These are phyloP conservation scores for Epichloe gansuensis DNA, from an alignment of 2,329 filamentous ascomycete genomes.

Conservation along the genomic window DNA sequence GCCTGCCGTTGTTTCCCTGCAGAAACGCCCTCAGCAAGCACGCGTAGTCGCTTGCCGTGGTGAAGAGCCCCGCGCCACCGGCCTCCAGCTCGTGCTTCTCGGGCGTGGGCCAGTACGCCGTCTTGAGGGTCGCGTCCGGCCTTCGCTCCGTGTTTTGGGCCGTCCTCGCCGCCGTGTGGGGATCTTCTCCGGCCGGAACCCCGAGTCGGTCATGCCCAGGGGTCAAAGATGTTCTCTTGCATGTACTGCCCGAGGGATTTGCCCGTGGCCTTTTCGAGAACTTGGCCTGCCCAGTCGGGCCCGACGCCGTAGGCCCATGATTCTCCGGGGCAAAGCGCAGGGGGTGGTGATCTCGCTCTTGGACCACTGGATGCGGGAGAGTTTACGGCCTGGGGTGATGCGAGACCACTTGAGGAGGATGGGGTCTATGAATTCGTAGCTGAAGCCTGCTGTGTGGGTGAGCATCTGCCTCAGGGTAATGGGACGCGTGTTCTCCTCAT, in stretches of 20 bases:
- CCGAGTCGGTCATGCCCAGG: slow-evolving; percentile 24
- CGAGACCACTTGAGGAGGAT: slow-evolving; percentile 28
- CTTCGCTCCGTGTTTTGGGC: slow-evolving; percentile 12
- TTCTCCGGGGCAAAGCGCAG: slow-evolving; percentile 31
- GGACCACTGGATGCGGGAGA: slow-evolving; percentile 20
- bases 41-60: slow-evolving; percentile 28
- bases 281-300: slow-evolving; percentile 35
- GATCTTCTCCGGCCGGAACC: slow-evolving; percentile 22
- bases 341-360: slow-evolving; percentile 29
- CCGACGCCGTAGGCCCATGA: slow-evolving; percentile 37
- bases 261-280: slow-evolving; percentile 29
- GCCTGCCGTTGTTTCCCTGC: slow-evolving; percentile 11
- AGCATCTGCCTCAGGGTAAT: slow-evolving; percentile 34
- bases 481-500: slow-evolving; percentile 23
- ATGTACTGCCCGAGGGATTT: slow-evolving; percentile 26
- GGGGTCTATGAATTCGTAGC: slow-evolving; percentile 30
- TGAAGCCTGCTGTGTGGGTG: slow-evolving; percentile 36
- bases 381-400: slow-evolving; percentile 18
- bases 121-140: slow-evolving; percentile 10
- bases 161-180: slow-evolving; percentile 13
- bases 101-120: slow-evolving; percentile 11
- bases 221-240: slow-evolving; percentile 23
- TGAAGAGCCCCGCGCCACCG: slow-evolving; percentile 32
- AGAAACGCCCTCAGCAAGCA: slow-evolving; percentile 23
- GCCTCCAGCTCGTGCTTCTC: slow-evolving; percentile 24